Base-by-base conservation (phyloP, 352 stramenopile genomes). In the Phytophthora agathidicida region DNA sequence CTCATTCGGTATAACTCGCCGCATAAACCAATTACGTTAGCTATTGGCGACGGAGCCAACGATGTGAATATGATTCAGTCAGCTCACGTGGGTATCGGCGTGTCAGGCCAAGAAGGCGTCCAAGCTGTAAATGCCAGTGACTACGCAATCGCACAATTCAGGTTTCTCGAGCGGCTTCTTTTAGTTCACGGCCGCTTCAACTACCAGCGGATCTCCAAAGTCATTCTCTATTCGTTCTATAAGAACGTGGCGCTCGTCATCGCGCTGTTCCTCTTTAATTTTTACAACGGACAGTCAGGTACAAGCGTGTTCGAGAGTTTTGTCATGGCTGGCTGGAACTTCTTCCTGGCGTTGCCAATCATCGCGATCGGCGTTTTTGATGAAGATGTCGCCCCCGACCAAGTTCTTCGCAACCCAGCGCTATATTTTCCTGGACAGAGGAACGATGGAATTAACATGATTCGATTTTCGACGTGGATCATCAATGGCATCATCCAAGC, bases 151-250 rank as follows among this genome's bases (percentile, higher is more conserved):
- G 90, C 84, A 1, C 86, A 97, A 52, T 98, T 98, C 64, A 80
- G 95, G 11, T 98, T 97, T 60, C 73, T 99, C 1, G 77, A 97
- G 59, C 62, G 87, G n/a, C 75, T 99, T 10, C 71, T 99, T 31
- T 77, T 99, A 3, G 93, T 98, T 45, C 97, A 99, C 65, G 97
- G 97, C 5, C 86, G 97, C 36, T 99, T 89, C 79, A 98, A 99
- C 72, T 99, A 99, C 67, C 83, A 91, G n/a, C 91, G 97, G 20
- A 89, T 98, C 45, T 93, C 81, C 45, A 97, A 95, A 42, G 78
- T 98, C 41, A 94, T 99, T 58, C 77, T 98, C 13, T 91, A 86
- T 45, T 89, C 77, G 33, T 89, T 93, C 44, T 93, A 91, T 70
- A 93, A 93, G 72, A 91, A 91, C 33, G 66, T 85, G 14, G 68